A percentile compares a stretch with the other conserved stretches of the same genome.
These are phyloP conservation scores for Cryphonectria nitschkei DNA, from an alignment of 2,329 filamentous ascomycete genomes.

Conservation along the genomic window DNA sequence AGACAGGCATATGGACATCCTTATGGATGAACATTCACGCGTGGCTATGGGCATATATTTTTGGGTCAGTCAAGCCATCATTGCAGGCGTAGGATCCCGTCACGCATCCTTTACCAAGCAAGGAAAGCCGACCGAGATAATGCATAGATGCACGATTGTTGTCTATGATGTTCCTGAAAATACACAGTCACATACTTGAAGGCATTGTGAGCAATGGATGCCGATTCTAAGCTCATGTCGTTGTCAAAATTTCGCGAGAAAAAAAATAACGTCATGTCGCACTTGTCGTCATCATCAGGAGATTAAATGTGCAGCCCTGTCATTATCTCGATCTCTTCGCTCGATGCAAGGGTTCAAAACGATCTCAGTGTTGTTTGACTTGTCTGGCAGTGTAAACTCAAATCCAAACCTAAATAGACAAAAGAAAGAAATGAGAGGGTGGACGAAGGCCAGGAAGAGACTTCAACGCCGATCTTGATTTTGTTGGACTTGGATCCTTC, in stretches of 20 bases:
- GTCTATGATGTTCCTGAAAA: not conserved
- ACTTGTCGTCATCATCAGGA: not conserved
- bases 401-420: too few relatives aligned
- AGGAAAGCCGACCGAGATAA: too few relatives aligned
- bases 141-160: not conserved
- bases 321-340: not conserved
- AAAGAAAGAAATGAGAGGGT: too few relatives aligned
- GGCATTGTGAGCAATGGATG: not conserved
- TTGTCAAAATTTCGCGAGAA: not conserved
- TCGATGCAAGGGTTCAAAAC: not conserved
- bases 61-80: too few relatives aligned
- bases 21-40: too few relatives aligned
- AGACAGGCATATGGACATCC: too few relatives aligned
- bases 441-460: not conserved
- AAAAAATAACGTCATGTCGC: not conserved
- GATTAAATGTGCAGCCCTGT: not conserved
- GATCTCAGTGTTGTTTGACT: not conserved
- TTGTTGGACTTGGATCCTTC: not conserved
- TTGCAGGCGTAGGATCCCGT: too few relatives aligned
- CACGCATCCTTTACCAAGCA: too few relatives aligned
- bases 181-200: not conserved
- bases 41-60: too few relatives aligned
- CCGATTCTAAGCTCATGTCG: too few relatives aligned
- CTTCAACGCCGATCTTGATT: not conserved
- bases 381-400: not conserved